Conservation (phyloP, 2,329 filamentous ascomycete species). For the Diaporthe sp. region DNA sequence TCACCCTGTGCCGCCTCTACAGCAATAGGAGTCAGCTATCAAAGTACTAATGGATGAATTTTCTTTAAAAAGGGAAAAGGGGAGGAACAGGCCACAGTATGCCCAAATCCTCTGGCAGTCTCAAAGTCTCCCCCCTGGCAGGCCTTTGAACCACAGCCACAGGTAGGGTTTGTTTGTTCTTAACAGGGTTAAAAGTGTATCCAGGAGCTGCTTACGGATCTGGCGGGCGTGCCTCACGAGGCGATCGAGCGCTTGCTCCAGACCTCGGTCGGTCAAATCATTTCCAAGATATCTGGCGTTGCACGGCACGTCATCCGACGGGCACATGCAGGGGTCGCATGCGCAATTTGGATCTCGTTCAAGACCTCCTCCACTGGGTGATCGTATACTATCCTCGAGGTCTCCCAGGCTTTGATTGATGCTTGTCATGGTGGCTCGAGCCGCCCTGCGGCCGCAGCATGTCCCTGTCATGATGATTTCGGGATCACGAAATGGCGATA, state of each 20-base stretch:
- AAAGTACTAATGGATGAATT: no score
- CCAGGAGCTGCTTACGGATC: neutral
- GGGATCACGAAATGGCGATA: neutral
- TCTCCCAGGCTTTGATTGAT: neutral
- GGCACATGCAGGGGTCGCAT: conserved; percentile 1
- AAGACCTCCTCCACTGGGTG: neutral
- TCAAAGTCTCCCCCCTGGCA: no score
- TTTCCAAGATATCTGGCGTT: neutral
- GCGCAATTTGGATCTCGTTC: neutral
- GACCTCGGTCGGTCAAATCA: neutral
- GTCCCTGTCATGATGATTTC: neutral
- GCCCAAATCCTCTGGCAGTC: no score
- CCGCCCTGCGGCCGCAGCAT: neutral
- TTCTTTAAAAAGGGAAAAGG: no score
- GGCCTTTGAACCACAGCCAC: no score
- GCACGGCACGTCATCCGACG: neutral
- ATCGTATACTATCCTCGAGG: neutral
- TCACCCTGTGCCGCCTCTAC: neutral
- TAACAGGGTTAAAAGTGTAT: no score
- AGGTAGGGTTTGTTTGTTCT: no score
- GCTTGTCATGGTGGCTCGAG: neutral
- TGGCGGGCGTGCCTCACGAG: neutral
- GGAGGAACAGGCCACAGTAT: no score
- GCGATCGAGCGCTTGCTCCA: neutral
- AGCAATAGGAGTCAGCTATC: no score